Evolutionary conservation across 2,329 filamentous ascomycete genomes (phyloP).

Genomic region (Ceratocystis ficicola): DNA sequence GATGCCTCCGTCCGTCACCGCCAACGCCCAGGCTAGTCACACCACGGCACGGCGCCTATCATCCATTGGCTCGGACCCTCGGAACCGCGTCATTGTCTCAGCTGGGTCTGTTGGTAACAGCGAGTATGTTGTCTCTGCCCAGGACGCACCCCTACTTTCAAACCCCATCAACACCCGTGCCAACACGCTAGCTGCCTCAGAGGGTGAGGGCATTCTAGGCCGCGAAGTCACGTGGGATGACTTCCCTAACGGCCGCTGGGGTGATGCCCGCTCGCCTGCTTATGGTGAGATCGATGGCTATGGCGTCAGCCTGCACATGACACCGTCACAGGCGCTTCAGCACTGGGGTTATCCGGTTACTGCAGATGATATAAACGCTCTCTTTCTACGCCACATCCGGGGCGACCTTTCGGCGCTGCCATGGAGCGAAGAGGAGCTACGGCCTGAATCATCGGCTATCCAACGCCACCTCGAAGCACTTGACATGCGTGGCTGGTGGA

Average conservation of each 20-base stretch:
- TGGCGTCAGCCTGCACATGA: constrained; percentile 87
- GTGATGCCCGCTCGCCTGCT: constrained; percentile 80
- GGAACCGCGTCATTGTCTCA: constrained; percentile 77
- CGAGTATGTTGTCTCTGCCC: constrained; percentile 59
- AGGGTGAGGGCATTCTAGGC: constrained; percentile 79
- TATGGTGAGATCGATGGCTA: constrained; percentile 98
- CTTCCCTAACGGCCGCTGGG: constrained; percentile 92
- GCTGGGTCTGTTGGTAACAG: constrained; percentile 46
- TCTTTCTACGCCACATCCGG: constrained; percentile 72
- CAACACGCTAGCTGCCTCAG: constrained; percentile 83
- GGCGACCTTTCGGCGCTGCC: constrained; percentile 72
- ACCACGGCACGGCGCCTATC: constrained; percentile 51
- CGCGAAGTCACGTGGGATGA: constrained; percentile 98
- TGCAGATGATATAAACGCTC: constrained; percentile 56
- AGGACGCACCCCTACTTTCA: constrained; percentile 64
- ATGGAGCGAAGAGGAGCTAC: constrained; percentile 84
- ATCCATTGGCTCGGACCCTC: constrained; percentile 69
- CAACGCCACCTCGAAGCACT: constrained; percentile 60
- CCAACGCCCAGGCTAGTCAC: constrained; percentile 29
- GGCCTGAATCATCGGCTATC: constrained; percentile 74
- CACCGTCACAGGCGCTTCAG: constrained; percentile 65
- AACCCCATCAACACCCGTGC: constrained; percentile 64
- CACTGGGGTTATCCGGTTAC: constrained; percentile 74
- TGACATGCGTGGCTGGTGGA: constrained; percentile 85
- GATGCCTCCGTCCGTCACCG: constrained; percentile 34